Conservation (phyloP, 768 basidiomycete species). For the Naematelia encephala region DNA sequence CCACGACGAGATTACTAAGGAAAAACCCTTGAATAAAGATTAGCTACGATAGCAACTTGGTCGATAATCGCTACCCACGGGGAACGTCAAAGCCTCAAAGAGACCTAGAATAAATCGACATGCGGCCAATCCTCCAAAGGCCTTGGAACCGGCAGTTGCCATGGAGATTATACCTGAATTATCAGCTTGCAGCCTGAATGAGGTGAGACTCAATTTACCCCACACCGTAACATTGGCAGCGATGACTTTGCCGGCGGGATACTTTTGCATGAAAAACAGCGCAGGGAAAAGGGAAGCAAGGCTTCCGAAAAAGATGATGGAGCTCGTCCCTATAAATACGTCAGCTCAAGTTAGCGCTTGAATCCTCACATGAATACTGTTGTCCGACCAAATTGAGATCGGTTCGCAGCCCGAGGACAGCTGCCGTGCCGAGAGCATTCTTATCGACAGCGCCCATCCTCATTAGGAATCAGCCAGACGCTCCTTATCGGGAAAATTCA, state of each 20-base stretch:
- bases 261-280: neutral
- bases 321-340: too few species aligned
- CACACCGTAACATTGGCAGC: constrained; percentile 29
- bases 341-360: too few species aligned
- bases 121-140: constrained; percentile 20
- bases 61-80: neutral
- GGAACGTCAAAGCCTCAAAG: constrained; percentile 23
- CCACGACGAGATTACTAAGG: too few species aligned
- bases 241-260: constrained; percentile 16
- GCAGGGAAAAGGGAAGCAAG: neutral
- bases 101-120: constrained; percentile 34
- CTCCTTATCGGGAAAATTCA: neutral
- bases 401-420: constrained; percentile 27
- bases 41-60: too few species aligned
- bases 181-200: too few species aligned
- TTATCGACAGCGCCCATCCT: constrained; percentile 38
- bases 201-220: too few species aligned
- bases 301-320: constrained; percentile 24
- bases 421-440: constrained; percentile 34
- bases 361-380: constrained; percentile 26
- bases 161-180: constrained; percentile 27
- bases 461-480: too few species aligned
- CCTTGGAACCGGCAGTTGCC: constrained; percentile 17
- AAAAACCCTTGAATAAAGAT: constrained; percentile 20
- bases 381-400: constrained; percentile 36